These are phyloP conservation scores for Dactylellina drechsleri DNA, from an alignment of 2,329 filamentous ascomycete genomes.

Conservation along the genomic window DNA sequence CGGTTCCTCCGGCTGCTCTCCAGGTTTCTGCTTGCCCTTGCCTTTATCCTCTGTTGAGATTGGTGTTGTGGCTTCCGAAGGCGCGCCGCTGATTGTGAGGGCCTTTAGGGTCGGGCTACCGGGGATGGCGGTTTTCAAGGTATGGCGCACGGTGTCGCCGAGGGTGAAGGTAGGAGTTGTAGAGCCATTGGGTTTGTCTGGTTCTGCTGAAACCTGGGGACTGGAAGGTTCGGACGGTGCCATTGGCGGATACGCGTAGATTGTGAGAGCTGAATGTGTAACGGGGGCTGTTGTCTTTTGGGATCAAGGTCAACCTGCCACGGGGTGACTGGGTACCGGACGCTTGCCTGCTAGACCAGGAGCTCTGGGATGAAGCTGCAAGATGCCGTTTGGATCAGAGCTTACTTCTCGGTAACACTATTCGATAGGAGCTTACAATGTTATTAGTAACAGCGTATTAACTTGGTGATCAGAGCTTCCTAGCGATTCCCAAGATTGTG, in stretches of 20 bases:
- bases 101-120: constrained; percentile 49
- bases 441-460: too few species aligned
- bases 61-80: constrained; percentile 8
- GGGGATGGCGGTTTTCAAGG: constrained; percentile 36
- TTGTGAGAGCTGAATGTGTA: neutral
- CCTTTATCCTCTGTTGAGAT: constrained; percentile 28
- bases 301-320: constrained; percentile 24
- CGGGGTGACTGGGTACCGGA: constrained; percentile 30
- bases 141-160: constrained; percentile 44
- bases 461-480: too few species aligned
- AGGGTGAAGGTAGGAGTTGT: constrained; percentile 21
- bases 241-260: constrained; percentile 23
- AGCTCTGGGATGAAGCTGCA: constrained; percentile 8
- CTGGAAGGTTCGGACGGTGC: constrained; percentile 42
- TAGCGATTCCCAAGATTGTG: too few species aligned
- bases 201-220: constrained; percentile 40
- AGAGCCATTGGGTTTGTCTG: constrained; percentile 40
- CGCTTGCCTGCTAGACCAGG: constrained; percentile 15
- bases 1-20: constrained; percentile 30
- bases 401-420: neutral
- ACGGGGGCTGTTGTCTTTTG: neutral
- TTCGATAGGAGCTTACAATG: neutral
- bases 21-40: constrained; percentile 35
- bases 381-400: neutral
- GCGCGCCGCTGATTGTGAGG: constrained; percentile 6